Conservation (phyloP, 139 green algal species). For the Chlorella sp. region DNA sequence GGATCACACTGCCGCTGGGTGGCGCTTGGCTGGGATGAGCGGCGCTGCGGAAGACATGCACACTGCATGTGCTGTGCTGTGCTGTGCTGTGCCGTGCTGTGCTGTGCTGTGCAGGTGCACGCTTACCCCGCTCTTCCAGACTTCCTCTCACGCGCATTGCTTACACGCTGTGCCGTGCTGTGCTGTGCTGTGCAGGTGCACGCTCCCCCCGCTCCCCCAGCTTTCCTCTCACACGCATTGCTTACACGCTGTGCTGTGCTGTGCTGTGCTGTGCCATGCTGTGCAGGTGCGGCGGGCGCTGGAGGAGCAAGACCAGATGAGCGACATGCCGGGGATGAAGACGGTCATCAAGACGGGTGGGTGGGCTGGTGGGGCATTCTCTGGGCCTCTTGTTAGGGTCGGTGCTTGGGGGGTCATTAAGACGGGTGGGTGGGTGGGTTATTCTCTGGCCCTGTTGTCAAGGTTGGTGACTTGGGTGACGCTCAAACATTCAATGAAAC, state of each 20-base stretch:
- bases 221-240: neutral
- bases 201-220: neutral
- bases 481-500: no score
- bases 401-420: no score
- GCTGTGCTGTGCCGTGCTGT: neutral
- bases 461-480: no score
- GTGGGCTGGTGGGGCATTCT: neutral
- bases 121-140: neutral
- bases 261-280: neutral
- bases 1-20: no score
- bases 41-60: neutral
- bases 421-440: no score
- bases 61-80: neutral
- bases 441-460: no score
- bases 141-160: neutral
- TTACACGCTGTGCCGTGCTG: neutral
- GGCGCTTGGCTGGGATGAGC: neutral
- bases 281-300: conserved; percentile 30
- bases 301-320: conserved; percentile 43
- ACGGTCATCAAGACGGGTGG: conserved; percentile 33
- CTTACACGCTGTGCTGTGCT: neutral
- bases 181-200: neutral
- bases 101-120: neutral
- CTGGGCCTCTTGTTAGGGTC: no score
- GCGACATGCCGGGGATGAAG: conserved; percentile 30